phyloP scores from a whole-genome alignment of 768 basidiomycete species.

The Pleurotus giganteus region DNA sequence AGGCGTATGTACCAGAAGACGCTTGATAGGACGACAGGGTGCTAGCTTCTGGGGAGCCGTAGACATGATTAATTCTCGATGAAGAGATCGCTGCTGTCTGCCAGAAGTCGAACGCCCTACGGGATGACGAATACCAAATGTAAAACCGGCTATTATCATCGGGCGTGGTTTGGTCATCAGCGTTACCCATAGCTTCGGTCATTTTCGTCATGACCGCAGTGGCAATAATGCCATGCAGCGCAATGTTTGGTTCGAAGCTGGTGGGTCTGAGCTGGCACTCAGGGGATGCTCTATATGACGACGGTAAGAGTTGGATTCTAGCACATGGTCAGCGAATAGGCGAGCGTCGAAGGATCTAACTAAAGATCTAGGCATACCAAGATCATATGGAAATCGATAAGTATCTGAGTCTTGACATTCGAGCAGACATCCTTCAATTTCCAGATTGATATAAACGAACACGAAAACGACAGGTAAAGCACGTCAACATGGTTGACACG shows the following conservation, averaged over 20 bases:
- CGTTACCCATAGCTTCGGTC: conserved; percentile 2
- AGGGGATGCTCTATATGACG: not conserved
- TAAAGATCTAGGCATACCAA: conserved; percentile 4
- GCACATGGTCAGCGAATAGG: not conserved
- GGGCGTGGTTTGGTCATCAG: conserved; percentile 4
- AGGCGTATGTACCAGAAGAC: not conserved
- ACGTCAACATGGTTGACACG: conserved; percentile 35
- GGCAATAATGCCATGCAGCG: conserved; percentile 17
- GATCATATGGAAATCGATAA: conserved; percentile 8
- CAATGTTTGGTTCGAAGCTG: conserved; percentile 12
- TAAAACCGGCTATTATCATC: conserved; percentile 4
- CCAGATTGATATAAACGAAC: conserved; percentile 36
- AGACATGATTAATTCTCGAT: conserved; percentile 6
- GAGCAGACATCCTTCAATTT: conserved; percentile 38
- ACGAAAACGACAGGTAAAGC: conserved; percentile 36
- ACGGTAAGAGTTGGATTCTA: not conserved
- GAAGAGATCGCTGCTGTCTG: conserved; percentile 8
- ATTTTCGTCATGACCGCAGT: conserved; percentile 17
- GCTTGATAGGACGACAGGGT: conserved; percentile 16
- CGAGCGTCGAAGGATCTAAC: not conserved
- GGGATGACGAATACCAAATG: not conserved
- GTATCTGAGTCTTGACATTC: conserved; percentile 16
- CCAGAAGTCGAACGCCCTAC: conserved; percentile 10
- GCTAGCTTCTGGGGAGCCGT: conserved; percentile 20
- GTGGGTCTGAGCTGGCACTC: not conserved